A percentile compares a stretch with the other conserved stretches of the same genome.
phyloP scores from a whole-genome alignment of 2,329 filamentous ascomycete species.

The Akanthomyces uredinophilus region DNA sequence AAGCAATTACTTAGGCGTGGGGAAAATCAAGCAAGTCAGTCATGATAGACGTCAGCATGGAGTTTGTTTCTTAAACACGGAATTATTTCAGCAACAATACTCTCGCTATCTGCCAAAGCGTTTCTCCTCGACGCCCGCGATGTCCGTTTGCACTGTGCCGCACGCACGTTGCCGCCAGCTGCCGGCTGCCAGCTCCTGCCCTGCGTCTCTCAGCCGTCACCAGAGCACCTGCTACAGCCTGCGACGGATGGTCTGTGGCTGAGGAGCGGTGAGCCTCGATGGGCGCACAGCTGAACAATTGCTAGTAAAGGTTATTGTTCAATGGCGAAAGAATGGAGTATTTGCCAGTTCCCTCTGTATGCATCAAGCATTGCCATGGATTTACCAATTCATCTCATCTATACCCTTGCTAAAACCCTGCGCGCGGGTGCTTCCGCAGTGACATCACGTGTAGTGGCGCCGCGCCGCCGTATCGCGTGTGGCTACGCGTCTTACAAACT shows the following conservation, averaged over 20 bases:
- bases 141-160: slow-evolving; percentile 8
- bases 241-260: background rate
- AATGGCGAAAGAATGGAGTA: background rate
- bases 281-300: background rate
- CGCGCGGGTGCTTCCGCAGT: background rate
- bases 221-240: background rate
- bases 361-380: background rate
- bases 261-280: background rate
- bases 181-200: background rate
- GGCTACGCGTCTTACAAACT: slow-evolving; percentile 3
- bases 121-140: background rate
- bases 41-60: background rate
- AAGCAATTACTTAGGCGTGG: background rate
- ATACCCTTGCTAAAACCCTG: background rate
- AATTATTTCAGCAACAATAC: too few species aligned
- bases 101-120: background rate
- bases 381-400: slow-evolving; percentile 3
- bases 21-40: background rate
- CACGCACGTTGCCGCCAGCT: slow-evolving; percentile 3
- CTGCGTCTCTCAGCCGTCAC: background rate
- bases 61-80: too few species aligned
- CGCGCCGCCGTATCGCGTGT: slow-evolving; percentile 4
- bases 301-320: background rate
- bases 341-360: too few species aligned
- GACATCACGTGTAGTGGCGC: slow-evolving; percentile 12